phyloP scores from a whole-genome alignment of 176 grass and related monocot species.

The Poa pratensis region DNA sequence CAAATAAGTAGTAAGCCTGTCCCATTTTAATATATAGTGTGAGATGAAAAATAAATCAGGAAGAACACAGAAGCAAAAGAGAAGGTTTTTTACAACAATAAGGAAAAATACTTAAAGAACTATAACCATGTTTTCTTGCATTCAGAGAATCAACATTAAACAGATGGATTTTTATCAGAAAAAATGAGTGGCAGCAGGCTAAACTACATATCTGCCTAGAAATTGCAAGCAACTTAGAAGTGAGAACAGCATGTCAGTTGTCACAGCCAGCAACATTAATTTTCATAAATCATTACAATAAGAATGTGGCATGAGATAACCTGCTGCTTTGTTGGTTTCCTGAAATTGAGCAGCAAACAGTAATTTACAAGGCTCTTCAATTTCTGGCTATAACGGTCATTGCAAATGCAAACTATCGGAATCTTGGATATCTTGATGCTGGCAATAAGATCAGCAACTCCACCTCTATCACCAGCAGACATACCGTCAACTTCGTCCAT shows the following conservation, averaged over 20 bases:
- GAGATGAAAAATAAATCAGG: conserved; percentile 31
- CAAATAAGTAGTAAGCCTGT: background rate
- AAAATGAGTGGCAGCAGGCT: conserved; percentile 18
- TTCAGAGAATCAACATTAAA: conserved; percentile 16
- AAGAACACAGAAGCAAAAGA: background rate
- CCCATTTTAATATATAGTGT: background rate
- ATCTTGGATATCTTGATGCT: conserved; percentile 99
- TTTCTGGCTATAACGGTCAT: conserved; percentile 98
- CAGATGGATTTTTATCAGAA: background rate
- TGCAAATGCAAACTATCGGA: conserved; percentile 97
- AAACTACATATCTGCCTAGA: conserved; percentile 12
- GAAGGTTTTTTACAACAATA: background rate
- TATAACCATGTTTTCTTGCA: conserved; percentile 16
- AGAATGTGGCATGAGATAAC: conserved; percentile 52
- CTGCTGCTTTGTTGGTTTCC: conserved; percentile 98
- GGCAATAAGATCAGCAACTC: conserved; percentile 98
- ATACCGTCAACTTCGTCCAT: conserved; percentile 99
- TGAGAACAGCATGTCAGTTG: background rate
- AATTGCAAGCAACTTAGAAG: conserved; percentile 23
- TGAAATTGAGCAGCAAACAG: conserved; percentile 88
- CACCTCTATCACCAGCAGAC: conserved; percentile 99
- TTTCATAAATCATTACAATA: conserved; percentile 15
- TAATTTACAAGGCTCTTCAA: conserved; percentile 97
- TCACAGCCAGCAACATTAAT: background rate
- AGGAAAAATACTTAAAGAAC: background rate